Evolutionary conservation across 805 yeast genomes (phyloP).

Genomic region (Nakazawaea ambrosiae): DNA sequence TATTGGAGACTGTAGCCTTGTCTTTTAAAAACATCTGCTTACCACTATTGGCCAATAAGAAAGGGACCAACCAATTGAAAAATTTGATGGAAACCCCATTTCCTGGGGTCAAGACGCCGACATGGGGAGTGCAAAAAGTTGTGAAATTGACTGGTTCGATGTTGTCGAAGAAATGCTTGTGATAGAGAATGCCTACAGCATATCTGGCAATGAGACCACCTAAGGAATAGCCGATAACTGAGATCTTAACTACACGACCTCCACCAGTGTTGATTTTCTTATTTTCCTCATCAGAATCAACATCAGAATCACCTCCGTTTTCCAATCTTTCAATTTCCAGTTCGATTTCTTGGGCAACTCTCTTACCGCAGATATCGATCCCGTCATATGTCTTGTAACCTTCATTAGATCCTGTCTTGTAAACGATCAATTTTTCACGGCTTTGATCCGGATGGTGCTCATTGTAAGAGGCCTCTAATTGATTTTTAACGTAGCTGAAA

Average conservation of each 20-base stretch:
- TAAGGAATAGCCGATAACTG: slow-evolving; percentile 80
- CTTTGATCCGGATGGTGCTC: slow-evolving; percentile 17
- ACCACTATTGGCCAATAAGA: slow-evolving; percentile 64
- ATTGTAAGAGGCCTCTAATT: slow-evolving; percentile 14
- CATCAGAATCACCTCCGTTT: too few species aligned
- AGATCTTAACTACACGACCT: slow-evolving; percentile 53
- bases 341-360: slow-evolving; percentile 64
- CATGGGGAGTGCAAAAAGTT: slow-evolving; percentile 65
- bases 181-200: slow-evolving; percentile 64
- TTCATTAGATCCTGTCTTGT: slow-evolving; percentile 51
- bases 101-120: slow-evolving; percentile 61
- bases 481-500: slow-evolving; percentile 23
- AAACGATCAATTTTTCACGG: slow-evolving; percentile 29
- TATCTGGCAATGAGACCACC: slow-evolving; percentile 84
- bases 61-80: slow-evolving; percentile 61
- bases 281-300: too few species aligned
- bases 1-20: slow-evolving; percentile 11
- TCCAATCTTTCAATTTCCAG: slow-evolving; percentile 24
- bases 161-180: slow-evolving; percentile 41
- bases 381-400: slow-evolving; percentile 85
- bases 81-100: slow-evolving; percentile 37
- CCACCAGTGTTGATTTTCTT: too few species aligned
- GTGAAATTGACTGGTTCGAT: slow-evolving; percentile 54
- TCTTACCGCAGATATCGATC: slow-evolving; percentile 73
- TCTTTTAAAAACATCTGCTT: slow-evolving; percentile 66